phyloP scores from a whole-genome alignment of 2,329 filamentous ascomycete genomes.

The Ampelomyces quisqualis region DNA sequence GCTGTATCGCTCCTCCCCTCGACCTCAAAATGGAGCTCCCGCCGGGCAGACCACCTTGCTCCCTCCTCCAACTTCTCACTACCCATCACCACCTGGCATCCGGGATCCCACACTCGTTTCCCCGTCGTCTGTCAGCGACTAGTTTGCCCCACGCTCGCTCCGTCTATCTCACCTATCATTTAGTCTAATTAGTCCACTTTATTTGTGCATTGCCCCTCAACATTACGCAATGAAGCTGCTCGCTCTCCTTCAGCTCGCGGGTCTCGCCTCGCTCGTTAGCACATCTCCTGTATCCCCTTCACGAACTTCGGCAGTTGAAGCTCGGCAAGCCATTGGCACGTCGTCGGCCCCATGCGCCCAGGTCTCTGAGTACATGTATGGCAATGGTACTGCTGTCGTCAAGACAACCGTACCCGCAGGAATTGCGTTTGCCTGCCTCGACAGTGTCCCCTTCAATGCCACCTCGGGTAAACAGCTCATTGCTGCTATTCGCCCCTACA shows the following conservation, averaged over 20 bases:
- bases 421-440: conserved; percentile 50
- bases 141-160: conserved; percentile 3
- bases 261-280: conserved; percentile 21
- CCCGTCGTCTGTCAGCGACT: not conserved
- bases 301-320: conserved; percentile 13
- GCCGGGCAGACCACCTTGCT: not conserved
- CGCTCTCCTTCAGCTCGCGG: conserved; percentile 23
- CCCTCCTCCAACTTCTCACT: conserved; percentile 3
- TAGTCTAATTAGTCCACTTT: conserved; percentile 1
- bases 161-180: conserved; percentile 9
- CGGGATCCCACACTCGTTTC: conserved; percentile 7
- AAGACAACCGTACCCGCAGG: conserved; percentile 44
- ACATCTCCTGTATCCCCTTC: conserved; percentile 29
- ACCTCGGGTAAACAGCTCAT: conserved; percentile 45
- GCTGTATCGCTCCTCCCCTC: conserved; percentile 15
- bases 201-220: conserved; percentile 3
- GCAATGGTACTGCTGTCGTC: conserved; percentile 11
- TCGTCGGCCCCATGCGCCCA: conserved; percentile 34
- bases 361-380: conserved; percentile 35
- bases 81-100: conserved; percentile 3
- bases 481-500: conserved; percentile 45
- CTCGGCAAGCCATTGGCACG: conserved; percentile 28
- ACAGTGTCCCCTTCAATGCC: conserved; percentile 48
- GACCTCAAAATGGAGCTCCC: conserved; percentile 7
- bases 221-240: conserved; percentile 25